Percentiles rank a stretch among this genome's conserved stretches.
Conservation (phyloP, 1,139 yeast genomes). For the Hyphopichia burtonii region DNA sequence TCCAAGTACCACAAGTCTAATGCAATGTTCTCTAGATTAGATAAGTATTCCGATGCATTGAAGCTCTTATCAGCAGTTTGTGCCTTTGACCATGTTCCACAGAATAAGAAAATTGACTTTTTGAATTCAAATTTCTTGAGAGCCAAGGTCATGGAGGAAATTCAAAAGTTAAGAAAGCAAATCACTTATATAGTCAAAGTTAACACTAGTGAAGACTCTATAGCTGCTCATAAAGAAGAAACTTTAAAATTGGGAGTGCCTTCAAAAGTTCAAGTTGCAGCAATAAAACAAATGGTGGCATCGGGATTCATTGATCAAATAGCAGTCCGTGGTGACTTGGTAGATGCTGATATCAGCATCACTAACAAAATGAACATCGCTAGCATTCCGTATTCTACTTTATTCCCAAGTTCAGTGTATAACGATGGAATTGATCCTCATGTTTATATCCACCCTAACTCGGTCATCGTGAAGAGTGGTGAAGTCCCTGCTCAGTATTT, state of each 20-base stretch:
- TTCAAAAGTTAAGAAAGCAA: conserved; percentile 75
- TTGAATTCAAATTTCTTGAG: conserved; percentile 61
- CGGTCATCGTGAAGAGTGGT: conserved; percentile 55
- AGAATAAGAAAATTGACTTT: conserved; percentile 45
- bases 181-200: conserved; percentile 70
- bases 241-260: conserved; percentile 71
- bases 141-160: conserved; percentile 80
- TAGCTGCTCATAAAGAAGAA: conserved; percentile 47
- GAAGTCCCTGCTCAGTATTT: conserved; percentile 73
- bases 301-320: conserved; percentile 93
- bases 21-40: conserved; percentile 63
- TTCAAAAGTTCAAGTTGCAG: conserved; percentile 61
- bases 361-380: conserved; percentile 59
- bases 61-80: conserved; percentile 79
- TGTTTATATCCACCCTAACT: conserved; percentile 76
- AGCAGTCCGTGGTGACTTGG: conserved; percentile 77
- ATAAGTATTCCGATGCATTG: conserved; percentile 72
- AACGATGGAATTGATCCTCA: conserved; percentile 41
- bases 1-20: conserved; percentile 55
- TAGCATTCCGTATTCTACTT: conserved; percentile 71
- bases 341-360: conserved; percentile 61
- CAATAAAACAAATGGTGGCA: conserved; percentile 87
- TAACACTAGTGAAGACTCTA: conserved; percentile 57
- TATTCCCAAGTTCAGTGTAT: conserved; percentile 51
- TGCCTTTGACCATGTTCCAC: conserved; percentile 77